A percentile compares a stretch with the other conserved stretches of the same genome.
These are phyloP conservation scores for Apostasia ramifera DNA, from an alignment of 106 monocot genomes.

Conservation along the genomic window DNA sequence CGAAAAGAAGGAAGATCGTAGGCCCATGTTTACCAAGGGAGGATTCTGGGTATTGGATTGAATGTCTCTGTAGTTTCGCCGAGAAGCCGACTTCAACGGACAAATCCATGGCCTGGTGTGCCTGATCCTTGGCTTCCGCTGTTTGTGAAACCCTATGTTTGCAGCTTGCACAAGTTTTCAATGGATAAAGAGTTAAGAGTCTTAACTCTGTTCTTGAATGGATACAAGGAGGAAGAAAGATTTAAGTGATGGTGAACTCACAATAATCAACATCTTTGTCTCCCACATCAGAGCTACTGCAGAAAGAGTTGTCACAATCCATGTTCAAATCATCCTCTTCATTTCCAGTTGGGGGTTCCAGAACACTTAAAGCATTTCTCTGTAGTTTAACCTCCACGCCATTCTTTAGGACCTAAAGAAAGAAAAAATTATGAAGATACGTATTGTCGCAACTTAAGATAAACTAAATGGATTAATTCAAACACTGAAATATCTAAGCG, in stretches of 20 bases:
- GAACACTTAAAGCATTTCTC: conserved; percentile 81
- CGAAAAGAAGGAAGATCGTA: not conserved
- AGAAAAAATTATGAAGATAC: no score
- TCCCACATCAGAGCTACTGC: conserved; percentile 67
- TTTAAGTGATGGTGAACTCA: conserved; percentile 17
- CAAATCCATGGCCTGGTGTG: conserved; percentile 63
- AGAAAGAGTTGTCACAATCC: conserved; percentile 65
- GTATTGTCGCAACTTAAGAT: no score
- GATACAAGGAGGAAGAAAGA: not conserved
- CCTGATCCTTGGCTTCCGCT: conserved; percentile 62
- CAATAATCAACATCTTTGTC: conserved; percentile 67
- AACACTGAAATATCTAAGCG: no score
- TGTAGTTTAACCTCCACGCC: conserved; percentile 92
- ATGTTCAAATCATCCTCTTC: conserved; percentile 67
- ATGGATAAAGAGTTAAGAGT: not conserved
- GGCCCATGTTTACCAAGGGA: conserved; percentile 27
- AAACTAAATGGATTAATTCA: not conserved
- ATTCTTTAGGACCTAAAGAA: conserved; percentile 81
- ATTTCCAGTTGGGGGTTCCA: conserved; percentile 77
- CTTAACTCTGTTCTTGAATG: not conserved
- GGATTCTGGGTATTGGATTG: conserved; percentile 41
- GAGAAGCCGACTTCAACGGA: conserved; percentile 41
- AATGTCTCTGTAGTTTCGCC: conserved; percentile 24
- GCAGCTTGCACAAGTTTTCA: conserved; percentile 23
- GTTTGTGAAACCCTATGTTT: conserved; percentile 62